Evolutionary conservation across 2,329 filamentous ascomycete species (phyloP).

Genomic region (Fusarium zealandicum): DNA sequence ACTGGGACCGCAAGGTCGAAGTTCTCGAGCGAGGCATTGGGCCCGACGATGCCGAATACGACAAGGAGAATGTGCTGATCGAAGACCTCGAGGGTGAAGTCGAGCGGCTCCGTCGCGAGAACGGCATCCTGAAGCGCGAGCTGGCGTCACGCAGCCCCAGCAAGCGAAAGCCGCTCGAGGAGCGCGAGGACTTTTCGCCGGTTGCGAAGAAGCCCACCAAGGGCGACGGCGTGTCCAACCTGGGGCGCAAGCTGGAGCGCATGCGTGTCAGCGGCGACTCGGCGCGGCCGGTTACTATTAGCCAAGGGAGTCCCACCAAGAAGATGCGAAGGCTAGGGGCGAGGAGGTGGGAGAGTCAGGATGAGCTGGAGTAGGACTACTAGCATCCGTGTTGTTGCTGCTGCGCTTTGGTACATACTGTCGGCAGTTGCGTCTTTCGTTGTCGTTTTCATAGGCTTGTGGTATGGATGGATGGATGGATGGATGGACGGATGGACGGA

Average conservation of each 20-base stretch:
- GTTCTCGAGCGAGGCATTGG: slow-evolving; percentile 60
- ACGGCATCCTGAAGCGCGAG: slow-evolving; percentile 71
- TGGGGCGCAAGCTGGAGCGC: slow-evolving; percentile 59
- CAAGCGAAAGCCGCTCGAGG: slow-evolving; percentile 63
- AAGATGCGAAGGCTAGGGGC: slow-evolving; percentile 59
- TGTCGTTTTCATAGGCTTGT: slow-evolving; percentile 25
- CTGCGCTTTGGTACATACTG: not conserved
- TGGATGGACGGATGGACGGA: slow-evolving; percentile 16
- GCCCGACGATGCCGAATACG: slow-evolving; percentile 57
- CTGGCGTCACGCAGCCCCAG: slow-evolving; percentile 68
- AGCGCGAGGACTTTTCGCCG: slow-evolving; percentile 57
- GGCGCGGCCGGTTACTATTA: slow-evolving; percentile 36
- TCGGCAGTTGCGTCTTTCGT: too few species aligned
- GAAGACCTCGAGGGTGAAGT: slow-evolving; percentile 76
- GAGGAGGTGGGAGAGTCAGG: slow-evolving; percentile 59
- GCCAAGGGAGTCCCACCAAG: slow-evolving; percentile 59
- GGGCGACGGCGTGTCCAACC: slow-evolving; percentile 44
- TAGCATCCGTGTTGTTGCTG: slow-evolving; percentile 12
- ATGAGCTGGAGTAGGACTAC: slow-evolving; percentile 43
- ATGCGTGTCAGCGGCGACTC: slow-evolving; percentile 55
- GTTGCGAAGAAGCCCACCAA: slow-evolving; percentile 23
- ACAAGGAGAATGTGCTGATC: slow-evolving; percentile 68
- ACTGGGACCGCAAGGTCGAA: slow-evolving; percentile 86
- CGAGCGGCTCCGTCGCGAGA: slow-evolving; percentile 69
- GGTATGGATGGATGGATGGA: slow-evolving; percentile 11